Evolutionary conservation across 2,329 filamentous ascomycete species (phyloP).

Genomic region (Davidsoniella australis): DNA sequence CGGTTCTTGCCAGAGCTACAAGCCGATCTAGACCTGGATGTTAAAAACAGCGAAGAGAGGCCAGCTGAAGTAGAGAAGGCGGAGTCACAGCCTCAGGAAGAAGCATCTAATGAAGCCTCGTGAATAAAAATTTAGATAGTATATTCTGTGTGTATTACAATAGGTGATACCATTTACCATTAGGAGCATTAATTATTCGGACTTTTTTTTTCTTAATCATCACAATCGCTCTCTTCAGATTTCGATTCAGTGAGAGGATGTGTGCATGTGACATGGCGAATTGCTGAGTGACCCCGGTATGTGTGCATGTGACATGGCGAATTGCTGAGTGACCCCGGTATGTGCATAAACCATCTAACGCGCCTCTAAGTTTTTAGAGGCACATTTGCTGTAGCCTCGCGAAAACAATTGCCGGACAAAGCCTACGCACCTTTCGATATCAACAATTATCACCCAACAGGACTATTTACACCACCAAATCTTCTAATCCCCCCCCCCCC

Average conservation of each 20-base stretch:
- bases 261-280: too few species aligned
- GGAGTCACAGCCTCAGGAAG: not conserved
- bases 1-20: constrained; percentile 45
- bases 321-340: not conserved
- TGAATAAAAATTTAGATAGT: not conserved
- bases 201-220: too few species aligned
- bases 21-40: constrained; percentile 38
- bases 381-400: not conserved
- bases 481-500: not conserved
- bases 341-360: not conserved
- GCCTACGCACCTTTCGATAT: too few species aligned
- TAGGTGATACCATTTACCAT: too few species aligned
- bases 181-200: not conserved
- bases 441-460: too few species aligned
- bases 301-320: too few species aligned
- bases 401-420: too few species aligned
- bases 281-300: not conserved
- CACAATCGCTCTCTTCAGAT: too few species aligned
- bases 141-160: too few species aligned
- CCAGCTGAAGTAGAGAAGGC: not conserved
- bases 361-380: not conserved
- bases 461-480: not conserved
- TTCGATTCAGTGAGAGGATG: too few species aligned
- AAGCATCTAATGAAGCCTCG: not conserved
- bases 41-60: constrained; percentile 14